Evolutionary conservation across 1,284 basidiomycete species (phyloP).

Genomic region (Earliella scabrosa): DNA sequence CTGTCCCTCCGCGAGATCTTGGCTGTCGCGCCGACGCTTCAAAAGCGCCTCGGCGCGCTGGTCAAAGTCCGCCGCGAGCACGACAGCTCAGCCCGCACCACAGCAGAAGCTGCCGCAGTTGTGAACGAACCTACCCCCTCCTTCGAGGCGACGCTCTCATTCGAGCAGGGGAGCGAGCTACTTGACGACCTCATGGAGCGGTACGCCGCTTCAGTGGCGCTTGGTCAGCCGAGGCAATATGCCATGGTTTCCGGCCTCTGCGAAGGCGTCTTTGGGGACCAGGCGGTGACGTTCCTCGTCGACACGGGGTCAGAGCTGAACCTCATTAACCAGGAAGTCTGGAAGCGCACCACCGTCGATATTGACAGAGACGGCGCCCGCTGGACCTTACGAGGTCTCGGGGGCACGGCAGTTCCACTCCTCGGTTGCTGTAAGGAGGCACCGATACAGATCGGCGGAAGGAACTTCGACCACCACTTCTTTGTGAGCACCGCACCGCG

Average conservation of each 20-base stretch:
- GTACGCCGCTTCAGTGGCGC: background rate
- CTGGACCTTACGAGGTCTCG: conserved; percentile 7
- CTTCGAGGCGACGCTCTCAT: too few species aligned
- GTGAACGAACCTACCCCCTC: too few species aligned
- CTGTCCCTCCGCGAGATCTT: background rate
- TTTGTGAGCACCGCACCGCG: conserved; percentile 26
- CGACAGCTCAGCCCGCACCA: too few species aligned
- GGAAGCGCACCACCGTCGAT: background rate
- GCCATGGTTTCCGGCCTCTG: too few species aligned
- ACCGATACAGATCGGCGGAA: conserved; percentile 24
- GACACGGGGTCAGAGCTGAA: too few species aligned
- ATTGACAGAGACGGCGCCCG: background rate
- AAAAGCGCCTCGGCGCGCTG: background rate
- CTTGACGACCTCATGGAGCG: too few species aligned
- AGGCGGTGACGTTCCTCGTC: too few species aligned
- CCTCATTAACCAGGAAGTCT: background rate
- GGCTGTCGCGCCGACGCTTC: background rate
- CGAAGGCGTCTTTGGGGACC: too few species aligned
- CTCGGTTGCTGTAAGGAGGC: conserved; percentile 27
- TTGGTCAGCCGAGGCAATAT: too few species aligned
- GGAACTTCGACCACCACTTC: conserved; percentile 36
- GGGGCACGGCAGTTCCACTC: conserved; percentile 25
- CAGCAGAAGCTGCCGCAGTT: too few species aligned
- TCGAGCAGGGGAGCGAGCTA: too few species aligned
- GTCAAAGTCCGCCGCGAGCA: too few species aligned